Evolutionary conservation across 2,329 filamentous ascomycete genomes (phyloP), one percentile per base, ranked within the genome.

Genomic region (Aspergillus udagawae): DNA sequence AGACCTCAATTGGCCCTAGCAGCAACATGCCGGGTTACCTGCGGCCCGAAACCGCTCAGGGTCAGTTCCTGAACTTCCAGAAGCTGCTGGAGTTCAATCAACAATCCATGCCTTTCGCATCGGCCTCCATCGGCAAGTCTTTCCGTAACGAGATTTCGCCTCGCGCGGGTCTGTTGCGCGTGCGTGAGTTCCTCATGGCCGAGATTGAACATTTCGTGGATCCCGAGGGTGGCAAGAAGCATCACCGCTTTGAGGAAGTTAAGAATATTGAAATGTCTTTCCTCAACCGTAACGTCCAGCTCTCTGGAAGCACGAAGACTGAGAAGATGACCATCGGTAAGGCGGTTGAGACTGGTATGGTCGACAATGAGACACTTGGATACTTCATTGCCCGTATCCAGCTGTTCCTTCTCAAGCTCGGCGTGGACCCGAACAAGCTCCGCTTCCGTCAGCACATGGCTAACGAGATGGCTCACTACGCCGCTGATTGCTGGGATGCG

Each of bases 131-230:
- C 73, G 94, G 94, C 77, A 96, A 96, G 78, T 97, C 93, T 1
- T 97, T 96, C 84, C 87, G 94, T 69, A 99, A 99, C 74, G 94
- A 99, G 73, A 97, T 99, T 67, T 97, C 94, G 0, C 94, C 94
- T 9, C 86, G 94, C 55, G 86, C 91, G 62, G 94, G 94, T 77
- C 86, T 99, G 44, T 79, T 99, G 57, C 89, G 94, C 67, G 94
- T 99, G 47, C 90, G 94, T 67, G 94, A 99, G 75, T 97, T 99
- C 79, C 79, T 97, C 67, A 97, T 99, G 94, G 94, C 93, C 25
- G 94, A 99, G 78, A 96, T 99, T 67, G 94, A 99, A 80, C 94
- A 99, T 76, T 99, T 91, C 72, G 94, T 99, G 65, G 94, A 99
- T 70, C 94, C 94, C 10, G 83, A 94, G 70, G 86, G 91, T 71